phyloP scores from a whole-genome alignment of 1,139 yeast genomes.

The Komagataea norvegica region DNA sequence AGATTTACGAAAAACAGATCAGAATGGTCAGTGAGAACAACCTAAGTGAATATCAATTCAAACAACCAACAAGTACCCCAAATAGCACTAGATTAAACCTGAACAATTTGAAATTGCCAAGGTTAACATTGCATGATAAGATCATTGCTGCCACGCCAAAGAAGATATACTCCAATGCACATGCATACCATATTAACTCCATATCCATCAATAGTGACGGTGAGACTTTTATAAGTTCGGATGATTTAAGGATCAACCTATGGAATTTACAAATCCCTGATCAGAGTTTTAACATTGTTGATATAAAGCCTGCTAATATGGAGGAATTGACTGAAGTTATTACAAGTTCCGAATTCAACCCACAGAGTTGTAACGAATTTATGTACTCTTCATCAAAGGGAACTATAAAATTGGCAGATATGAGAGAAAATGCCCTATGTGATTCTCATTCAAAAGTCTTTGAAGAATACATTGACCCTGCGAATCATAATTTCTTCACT shows the following conservation, averaged over 20 bases:
- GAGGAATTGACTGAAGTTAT: constrained; percentile 98
- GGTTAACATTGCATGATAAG: constrained; percentile 86
- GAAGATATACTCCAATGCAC: constrained; percentile 89
- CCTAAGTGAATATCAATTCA: constrained; percentile 33
- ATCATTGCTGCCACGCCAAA: constrained; percentile 95
- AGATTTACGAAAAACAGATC: constrained; percentile 85
- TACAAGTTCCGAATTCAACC: constrained; percentile 97
- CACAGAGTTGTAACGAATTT: constrained; percentile 84
- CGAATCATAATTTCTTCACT: constrained; percentile 91
- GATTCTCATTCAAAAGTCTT: constrained; percentile 85
- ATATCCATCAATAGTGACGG: constrained; percentile 93
- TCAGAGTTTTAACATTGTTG: constrained; percentile 94
- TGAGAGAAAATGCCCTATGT: constrained; percentile 94
- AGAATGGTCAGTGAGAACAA: constrained; percentile 91
- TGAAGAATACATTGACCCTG: constrained; percentile 92
- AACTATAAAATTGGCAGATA: constrained; percentile 90
- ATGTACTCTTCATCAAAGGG: constrained; percentile 98
- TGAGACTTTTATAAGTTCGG: constrained; percentile 90
- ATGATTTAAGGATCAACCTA: constrained; percentile 89
- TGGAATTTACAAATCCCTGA: constrained; percentile 96
- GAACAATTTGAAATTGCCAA: constrained; percentile 66
- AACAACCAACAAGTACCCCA: constrained; percentile 9
- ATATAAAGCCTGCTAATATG: constrained; percentile 97
- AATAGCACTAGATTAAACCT: constrained; percentile 24
- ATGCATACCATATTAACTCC: constrained; percentile 96